These are phyloP conservation scores for Septoria petroselini DNA, from an alignment of 2,329 filamentous ascomycete species.

Conservation along the genomic window DNA sequence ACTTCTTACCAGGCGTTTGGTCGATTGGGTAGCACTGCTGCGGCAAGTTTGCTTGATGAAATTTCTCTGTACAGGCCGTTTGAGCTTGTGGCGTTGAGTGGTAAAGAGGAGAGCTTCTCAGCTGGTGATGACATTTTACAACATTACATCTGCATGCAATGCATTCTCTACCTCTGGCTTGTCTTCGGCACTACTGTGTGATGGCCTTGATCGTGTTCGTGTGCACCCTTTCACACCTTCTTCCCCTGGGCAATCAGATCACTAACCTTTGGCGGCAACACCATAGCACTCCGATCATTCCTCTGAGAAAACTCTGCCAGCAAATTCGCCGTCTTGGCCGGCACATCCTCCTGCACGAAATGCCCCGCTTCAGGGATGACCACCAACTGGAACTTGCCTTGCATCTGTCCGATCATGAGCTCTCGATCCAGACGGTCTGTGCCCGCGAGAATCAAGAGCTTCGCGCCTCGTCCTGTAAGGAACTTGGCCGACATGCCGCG, in stretches of 20 bases:
- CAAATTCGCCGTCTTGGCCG: conserved; percentile 80
- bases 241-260: conserved; percentile 50
- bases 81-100: not conserved
- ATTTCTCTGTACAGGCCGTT: not conserved
- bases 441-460: conserved; percentile 78
- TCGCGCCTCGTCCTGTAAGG: conserved; percentile 73
- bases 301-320: conserved; percentile 87
- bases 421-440: conserved; percentile 89
- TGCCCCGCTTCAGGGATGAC: conserved; percentile 94
- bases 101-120: not conserved
- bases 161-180: too few species aligned
- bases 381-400: conserved; percentile 94
- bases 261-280: conserved; percentile 84
- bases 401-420: conserved; percentile 94
- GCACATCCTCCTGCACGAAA: conserved; percentile 93
- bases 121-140: not conserved
- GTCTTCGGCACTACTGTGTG: too few species aligned
- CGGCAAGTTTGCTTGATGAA: not conserved
- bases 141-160: too few species aligned
- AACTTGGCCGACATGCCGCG: conserved; percentile 84
- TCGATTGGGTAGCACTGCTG: not conserved
- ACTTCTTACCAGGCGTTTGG: not conserved
- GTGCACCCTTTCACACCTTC: conserved; percentile 43
- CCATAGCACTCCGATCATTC: conserved; percentile 80
- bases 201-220: too few species aligned